Conservation (phyloP, 148 eudicot species). For the Gaultheria prostrata region DNA sequence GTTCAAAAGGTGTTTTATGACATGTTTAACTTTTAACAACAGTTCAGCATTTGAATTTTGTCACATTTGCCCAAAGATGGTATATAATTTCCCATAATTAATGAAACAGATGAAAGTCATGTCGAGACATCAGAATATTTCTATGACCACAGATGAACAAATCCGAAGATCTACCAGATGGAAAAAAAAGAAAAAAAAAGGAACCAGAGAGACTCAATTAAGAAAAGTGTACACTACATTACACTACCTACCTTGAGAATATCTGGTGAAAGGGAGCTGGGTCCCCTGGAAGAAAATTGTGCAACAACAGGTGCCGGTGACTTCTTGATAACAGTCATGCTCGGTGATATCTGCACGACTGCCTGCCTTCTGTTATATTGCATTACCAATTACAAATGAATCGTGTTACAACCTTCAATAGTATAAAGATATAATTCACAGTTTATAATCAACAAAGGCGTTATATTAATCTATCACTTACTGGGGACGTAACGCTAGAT, state of each 20-base stretch:
- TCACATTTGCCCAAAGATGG: neutral
- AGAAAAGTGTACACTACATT: neutral
- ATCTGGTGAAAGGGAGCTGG: slow-evolving; percentile 44
- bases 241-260: slow-evolving; percentile 37
- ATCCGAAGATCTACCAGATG: neutral
- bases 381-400: neutral
- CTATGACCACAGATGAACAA: neutral
- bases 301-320: slow-evolving; percentile 43
- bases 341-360: slow-evolving; percentile 30
- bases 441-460: neutral
- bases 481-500: slow-evolving; percentile 17
- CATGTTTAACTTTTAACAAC: neutral
- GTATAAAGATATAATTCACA: neutral
- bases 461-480: neutral
- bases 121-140: neutral
- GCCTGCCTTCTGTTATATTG: slow-evolving; percentile 18
- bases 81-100: neutral
- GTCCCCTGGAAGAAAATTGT: slow-evolving; percentile 47
- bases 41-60: neutral
- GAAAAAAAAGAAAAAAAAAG: neutral
- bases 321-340: slow-evolving; percentile 30
- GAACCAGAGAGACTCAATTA: neutral
- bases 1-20: neutral
- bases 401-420: neutral
- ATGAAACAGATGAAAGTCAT: neutral